A percentile compares a stretch with the other conserved stretches of the same genome.
Evolutionary conservation across 1,139 yeast genomes (phyloP).

Genomic region (Geotrichum phurueaensis): DNA sequence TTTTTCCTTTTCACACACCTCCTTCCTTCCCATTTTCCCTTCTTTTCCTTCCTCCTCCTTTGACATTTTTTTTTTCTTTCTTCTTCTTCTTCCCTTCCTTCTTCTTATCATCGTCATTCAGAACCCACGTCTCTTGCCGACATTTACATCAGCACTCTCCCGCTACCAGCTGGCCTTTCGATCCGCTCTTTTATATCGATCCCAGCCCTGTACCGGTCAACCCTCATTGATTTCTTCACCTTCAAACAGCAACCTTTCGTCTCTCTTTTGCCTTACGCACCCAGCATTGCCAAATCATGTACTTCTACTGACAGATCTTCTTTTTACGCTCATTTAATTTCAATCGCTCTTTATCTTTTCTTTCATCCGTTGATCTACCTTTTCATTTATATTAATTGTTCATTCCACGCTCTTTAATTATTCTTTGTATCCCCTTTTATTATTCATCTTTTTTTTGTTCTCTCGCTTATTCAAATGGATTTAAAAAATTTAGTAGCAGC

Average conservation of each 20-base stretch:
- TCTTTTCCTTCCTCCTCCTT: no score
- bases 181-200: neutral
- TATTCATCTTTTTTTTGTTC: neutral
- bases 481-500: conserved; percentile 11
- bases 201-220: neutral
- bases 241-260: neutral
- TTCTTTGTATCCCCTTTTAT: neutral
- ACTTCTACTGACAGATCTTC: neutral
- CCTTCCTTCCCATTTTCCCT: neutral
- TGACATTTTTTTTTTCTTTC: neutral
- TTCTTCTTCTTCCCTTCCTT: neutral
- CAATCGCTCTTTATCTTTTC: neutral
- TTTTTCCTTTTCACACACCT: neutral
- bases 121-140: neutral
- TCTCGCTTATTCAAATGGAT: conserved; percentile 8
- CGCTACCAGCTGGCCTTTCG: no score
- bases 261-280: no score
- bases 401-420: neutral
- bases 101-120: neutral
- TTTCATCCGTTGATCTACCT: neutral
- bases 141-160: neutral
- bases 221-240: neutral
- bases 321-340: neutral
- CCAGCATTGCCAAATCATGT: neutral
- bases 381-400: neutral